Conservation (phyloP, 1,284 basidiomycete genomes). For the Malassezia vespertilionis region DNA sequence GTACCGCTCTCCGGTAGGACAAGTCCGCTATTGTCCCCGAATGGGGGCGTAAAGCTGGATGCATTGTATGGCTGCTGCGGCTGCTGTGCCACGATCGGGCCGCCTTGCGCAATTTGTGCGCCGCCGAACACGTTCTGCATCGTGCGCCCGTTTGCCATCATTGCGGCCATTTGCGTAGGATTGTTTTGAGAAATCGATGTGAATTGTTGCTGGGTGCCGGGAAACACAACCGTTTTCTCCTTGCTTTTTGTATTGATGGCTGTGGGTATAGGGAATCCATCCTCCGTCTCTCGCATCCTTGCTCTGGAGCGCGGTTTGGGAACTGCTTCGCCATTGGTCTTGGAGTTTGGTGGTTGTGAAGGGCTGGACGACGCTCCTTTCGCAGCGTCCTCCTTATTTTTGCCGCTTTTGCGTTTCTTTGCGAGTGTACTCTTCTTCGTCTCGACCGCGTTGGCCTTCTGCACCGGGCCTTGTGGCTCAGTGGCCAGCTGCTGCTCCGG, state of each 20-base stretch:
- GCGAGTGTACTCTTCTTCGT: slow-evolving; percentile 19
- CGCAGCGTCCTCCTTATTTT: slow-evolving; percentile 25
- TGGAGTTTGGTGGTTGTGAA: too few species aligned
- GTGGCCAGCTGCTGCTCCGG: not conserved
- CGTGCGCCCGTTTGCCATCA: not conserved
- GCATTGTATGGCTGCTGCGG: too few species aligned
- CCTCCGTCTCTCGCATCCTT: slow-evolving; percentile 27
- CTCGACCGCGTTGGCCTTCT: slow-evolving; percentile 20
- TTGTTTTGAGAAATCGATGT: not conserved
- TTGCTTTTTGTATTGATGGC: too few species aligned
- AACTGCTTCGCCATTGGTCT: slow-evolving; percentile 22
- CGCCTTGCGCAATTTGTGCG: too few species aligned
- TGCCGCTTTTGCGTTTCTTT: slow-evolving; percentile 27
- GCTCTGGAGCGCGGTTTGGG: slow-evolving; percentile 23
- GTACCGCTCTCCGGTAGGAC: slow-evolving; percentile 23
- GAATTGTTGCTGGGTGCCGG: not conserved
- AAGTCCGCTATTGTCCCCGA: slow-evolving; percentile 33
- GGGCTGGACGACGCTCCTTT: slow-evolving; percentile 25
- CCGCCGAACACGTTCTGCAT: too few species aligned
- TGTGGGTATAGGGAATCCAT: slow-evolving; percentile 22
- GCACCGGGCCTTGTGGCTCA: slow-evolving; percentile 1
- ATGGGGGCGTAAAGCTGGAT: slow-evolving; percentile 13
- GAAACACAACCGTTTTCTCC: slow-evolving; percentile 16
- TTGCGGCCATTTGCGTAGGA: not conserved
- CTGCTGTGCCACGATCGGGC: too few species aligned